Conservation (phyloP, 108 stramenopile species). For the Cyclotella cryptica region DNA sequence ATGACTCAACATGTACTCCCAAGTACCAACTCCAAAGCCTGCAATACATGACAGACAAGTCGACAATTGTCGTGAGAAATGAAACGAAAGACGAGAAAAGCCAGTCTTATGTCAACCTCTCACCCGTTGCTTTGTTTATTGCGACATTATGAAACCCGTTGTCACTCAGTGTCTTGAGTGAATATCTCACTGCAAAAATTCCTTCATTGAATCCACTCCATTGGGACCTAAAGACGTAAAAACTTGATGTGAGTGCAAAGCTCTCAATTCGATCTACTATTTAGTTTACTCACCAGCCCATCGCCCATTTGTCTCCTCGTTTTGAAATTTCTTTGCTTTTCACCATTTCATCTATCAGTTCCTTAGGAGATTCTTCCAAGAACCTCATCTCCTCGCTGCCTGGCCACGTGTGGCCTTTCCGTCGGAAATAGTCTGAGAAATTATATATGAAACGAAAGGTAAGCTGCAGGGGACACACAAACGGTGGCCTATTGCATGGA, state of each 20-base stretch:
- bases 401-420: slow-evolving; percentile 53
- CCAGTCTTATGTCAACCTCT: neutral
- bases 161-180: slow-evolving; percentile 53
- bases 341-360: slow-evolving; percentile 33
- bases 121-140: slow-evolving; percentile 34
- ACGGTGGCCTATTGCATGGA: neutral
- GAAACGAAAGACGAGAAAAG: neutral
- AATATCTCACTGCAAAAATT: slow-evolving; percentile 46
- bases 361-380: slow-evolving; percentile 8
- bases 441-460: neutral
- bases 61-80: neutral
- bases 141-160: slow-evolving; percentile 53
- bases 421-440: slow-evolving; percentile 28
- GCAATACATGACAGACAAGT: neutral
- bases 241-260: too few species aligned
- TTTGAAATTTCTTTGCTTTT: slow-evolving; percentile 38
- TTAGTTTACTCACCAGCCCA: slow-evolving; percentile 36
- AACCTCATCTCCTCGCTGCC: slow-evolving; percentile 42
- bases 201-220: slow-evolving; percentile 57
- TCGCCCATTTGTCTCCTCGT: slow-evolving; percentile 30
- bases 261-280: too few species aligned
- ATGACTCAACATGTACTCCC: slow-evolving; percentile 53
- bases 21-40: slow-evolving; percentile 53
- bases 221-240: slow-evolving; percentile 1
- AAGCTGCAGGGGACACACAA: neutral